Conservation (phyloP, 495 filamentous ascomycete genomes). For the Chaetomium cochliodes region DNA sequence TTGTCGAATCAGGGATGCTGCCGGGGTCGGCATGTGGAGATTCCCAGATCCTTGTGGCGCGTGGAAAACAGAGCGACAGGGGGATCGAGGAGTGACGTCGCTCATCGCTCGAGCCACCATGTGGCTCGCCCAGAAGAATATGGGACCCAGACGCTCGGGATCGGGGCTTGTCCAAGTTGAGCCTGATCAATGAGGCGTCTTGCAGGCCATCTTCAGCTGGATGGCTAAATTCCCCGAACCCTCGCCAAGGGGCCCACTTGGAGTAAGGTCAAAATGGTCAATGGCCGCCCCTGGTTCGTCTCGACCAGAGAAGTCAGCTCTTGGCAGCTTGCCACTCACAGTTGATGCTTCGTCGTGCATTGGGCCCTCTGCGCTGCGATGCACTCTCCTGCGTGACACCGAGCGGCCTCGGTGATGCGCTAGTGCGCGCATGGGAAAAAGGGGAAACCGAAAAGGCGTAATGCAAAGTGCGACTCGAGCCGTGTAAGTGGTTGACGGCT, state of each 20-base stretch:
- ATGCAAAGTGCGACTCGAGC: background rate
- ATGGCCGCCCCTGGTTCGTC: background rate
- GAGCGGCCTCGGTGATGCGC: slow-evolving; percentile 11
- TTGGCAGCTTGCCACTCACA: slow-evolving; percentile 2
- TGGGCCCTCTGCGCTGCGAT: slow-evolving; percentile 1
- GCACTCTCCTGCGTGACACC: slow-evolving; percentile 15
- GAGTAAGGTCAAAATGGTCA: too few species aligned
- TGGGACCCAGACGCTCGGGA: slow-evolving; percentile 32
- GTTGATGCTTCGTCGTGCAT: slow-evolving; percentile 6
- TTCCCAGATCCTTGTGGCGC: background rate
- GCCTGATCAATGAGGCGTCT: slow-evolving; percentile 15
- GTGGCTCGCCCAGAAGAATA: slow-evolving; percentile 15
- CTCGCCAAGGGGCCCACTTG: slow-evolving; percentile 1
- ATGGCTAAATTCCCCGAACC: slow-evolving; percentile 12
- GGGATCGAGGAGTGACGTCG: background rate
- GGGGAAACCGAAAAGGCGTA: background rate
- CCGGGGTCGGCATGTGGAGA: slow-evolving; percentile 18
- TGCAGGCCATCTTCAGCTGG: slow-evolving; percentile 20
- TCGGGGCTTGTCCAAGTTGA: slow-evolving; percentile 14
- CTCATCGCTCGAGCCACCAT: slow-evolving; percentile 16
- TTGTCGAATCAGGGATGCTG: slow-evolving; percentile 7
- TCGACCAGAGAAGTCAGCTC: background rate
- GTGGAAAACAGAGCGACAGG: background rate
- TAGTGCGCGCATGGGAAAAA: slow-evolving; percentile 11
- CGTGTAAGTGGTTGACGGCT: background rate